These are phyloP conservation scores for Neopestalotiopsis rosae DNA, from an alignment of 2,329 filamentous ascomycete genomes.

Conservation along the genomic window DNA sequence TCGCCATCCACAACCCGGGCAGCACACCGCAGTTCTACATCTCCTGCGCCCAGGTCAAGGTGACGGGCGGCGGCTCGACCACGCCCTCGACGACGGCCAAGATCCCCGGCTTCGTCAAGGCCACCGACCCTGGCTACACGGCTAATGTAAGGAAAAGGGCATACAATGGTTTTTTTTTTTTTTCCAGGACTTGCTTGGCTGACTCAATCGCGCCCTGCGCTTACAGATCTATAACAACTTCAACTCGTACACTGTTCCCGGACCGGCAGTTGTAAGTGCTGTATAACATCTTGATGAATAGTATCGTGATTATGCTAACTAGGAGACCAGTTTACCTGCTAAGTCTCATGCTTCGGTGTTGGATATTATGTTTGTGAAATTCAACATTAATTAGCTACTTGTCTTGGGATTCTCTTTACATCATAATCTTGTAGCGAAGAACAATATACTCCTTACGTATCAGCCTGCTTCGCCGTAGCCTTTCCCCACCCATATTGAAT, in stretches of 20 bases:
- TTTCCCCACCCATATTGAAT: too few species aligned
- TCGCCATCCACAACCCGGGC: conserved; percentile 64
- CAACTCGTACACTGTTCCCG: conserved; percentile 17
- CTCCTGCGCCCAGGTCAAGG: conserved; percentile 51
- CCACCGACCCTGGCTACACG: conserved; percentile 45
- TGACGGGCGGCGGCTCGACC: conserved; percentile 45
- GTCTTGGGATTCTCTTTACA: too few species aligned
- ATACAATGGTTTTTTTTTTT: background rate
- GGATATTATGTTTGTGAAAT: background rate
- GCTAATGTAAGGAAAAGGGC: conserved; percentile 3
- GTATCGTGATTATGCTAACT: background rate
- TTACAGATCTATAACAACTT: conserved; percentile 18
- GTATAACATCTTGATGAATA: background rate
- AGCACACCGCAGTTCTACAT: conserved; percentile 52
- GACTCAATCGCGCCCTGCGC: background rate
- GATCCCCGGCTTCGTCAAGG: conserved; percentile 49
- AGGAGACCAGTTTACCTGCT: conserved; percentile 10
- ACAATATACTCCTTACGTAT: too few species aligned
- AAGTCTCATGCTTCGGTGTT: background rate
- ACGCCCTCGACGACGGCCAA: conserved; percentile 39
- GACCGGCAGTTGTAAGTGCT: conserved; percentile 12
- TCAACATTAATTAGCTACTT: background rate
- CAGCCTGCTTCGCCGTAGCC: too few species aligned
- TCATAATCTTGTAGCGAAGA: too few species aligned
- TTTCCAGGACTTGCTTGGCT: background rate